A percentile compares a stretch with the other conserved stretches of the same genome.
phyloP scores from a whole-genome alignment of 106 monocot genomes.

The Dioscorea zingiberensis region DNA sequence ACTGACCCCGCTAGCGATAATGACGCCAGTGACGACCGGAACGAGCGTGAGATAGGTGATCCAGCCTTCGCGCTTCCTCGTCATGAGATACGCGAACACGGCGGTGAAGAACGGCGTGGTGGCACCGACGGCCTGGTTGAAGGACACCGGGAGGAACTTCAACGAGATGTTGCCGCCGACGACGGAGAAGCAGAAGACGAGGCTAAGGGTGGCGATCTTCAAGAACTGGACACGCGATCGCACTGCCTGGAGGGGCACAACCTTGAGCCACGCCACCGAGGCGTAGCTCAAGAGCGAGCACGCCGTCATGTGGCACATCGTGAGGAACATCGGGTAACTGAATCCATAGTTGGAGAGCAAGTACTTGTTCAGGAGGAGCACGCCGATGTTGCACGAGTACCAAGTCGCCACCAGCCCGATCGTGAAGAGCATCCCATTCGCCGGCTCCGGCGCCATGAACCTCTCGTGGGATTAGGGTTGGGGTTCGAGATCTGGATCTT shows the following conservation, averaged over 20 bases:
- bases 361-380: conserved; percentile 43
- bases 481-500: neutral
- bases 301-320: conserved; percentile 41
- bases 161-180: conserved; percentile 37
- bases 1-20: conserved; percentile 27
- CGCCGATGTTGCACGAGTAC: conserved; percentile 42
- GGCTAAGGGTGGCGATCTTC: conserved; percentile 27
- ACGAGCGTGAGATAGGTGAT: conserved; percentile 21
- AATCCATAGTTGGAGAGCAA: conserved; percentile 36
- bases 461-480: neutral
- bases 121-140: conserved; percentile 40
- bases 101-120: conserved; percentile 49
- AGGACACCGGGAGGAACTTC: conserved; percentile 26
- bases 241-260: conserved; percentile 24
- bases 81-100: conserved; percentile 28
- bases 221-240: conserved; percentile 20
- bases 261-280: conserved; percentile 24
- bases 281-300: conserved; percentile 39
- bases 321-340: conserved; percentile 44
- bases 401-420: conserved; percentile 18
- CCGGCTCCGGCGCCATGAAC: neutral
- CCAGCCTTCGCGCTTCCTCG: conserved; percentile 22
- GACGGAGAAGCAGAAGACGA: conserved; percentile 34
- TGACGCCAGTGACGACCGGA: conserved; percentile 29
- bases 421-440: conserved; percentile 16